Base-by-base conservation (phyloP, 2,329 filamentous ascomycete genomes). In the Clarireedia homoeocarpa region DNA sequence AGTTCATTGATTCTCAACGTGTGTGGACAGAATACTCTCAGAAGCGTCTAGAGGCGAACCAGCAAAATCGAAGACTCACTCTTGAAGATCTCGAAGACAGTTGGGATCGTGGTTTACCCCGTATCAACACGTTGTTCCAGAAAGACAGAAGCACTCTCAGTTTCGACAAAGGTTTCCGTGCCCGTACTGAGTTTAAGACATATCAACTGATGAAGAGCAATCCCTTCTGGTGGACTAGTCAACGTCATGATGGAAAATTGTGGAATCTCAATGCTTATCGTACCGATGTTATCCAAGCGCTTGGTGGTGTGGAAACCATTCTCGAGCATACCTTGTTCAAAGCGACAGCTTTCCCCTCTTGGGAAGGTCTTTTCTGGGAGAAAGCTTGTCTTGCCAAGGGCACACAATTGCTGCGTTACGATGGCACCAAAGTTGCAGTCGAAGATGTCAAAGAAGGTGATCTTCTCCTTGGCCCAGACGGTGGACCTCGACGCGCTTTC, bases 11-110 rank as follows among this genome's bases (percentile, higher is more conserved):
- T 70, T 99, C 94, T 4, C 95, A 99, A 71, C 86, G 95, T 65
- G 94, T 99, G 1, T 99, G 94, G 94, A 97, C 94, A 26, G 94
- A 99, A 67, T 99, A 99, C 69, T 96, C 92, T 0, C 94, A 99
- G 74, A 99, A 99, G 77, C 86, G 94, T 48, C 80, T 95, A 62
- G 94, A 99, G 70, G 95, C 94, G 20, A 95, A 96, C 67, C 92
- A 97, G 66, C 94, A 99, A 71, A 99, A 99, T 67, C 86, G 94
- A 56, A 85, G 94, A 63, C 76, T 99, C 48, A 99, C 94, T 0
- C 79, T 99, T 6, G 94, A 99, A 70, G 94, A 99, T 73, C 77
- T 99, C 23, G 94, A 99, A 69, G 94, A 99, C 70, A 96, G 90
- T 69, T 99, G 94, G 94, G 95, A 99, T 69, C 89, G 94, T 64